Conservation (phyloP, 176 grass and related monocot genomes). For the Oryza coarctata region DNA sequence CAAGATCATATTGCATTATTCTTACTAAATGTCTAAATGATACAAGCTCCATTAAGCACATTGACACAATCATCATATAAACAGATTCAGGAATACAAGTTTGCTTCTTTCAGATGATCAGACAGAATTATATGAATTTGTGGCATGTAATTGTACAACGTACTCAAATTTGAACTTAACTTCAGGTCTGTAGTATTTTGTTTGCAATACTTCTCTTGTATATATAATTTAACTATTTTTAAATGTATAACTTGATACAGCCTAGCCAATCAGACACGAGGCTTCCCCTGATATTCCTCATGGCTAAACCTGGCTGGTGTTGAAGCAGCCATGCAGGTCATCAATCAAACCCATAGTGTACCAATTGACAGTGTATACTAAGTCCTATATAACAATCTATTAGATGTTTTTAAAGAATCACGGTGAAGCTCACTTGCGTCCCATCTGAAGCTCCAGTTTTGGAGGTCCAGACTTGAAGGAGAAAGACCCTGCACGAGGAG, state of each 20-base stretch:
- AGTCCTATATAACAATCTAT: background rate
- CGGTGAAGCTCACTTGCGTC: conserved; percentile 73
- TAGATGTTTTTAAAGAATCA: conserved; percentile 1
- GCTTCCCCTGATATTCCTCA: conserved; percentile 14
- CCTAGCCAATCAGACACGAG: conserved; percentile 6
- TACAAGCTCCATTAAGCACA: background rate
- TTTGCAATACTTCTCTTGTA: background rate
- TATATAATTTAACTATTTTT: conserved; percentile 27
- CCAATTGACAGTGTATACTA: background rate
- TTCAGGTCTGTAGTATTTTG: conserved; percentile 7
- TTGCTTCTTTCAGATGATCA: background rate
- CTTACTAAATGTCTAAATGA: conserved; percentile 14
- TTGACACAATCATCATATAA: background rate
- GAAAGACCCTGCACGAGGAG: conserved; percentile 56
- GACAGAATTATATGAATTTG: background rate
- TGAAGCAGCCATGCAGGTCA: background rate
- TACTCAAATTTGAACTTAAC: conserved; percentile 10
- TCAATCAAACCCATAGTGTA: conserved; percentile 10
- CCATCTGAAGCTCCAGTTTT: conserved; percentile 97
- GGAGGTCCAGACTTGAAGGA: conserved; percentile 66
- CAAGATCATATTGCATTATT: background rate
- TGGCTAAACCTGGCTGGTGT: background rate
- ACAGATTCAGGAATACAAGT: background rate
- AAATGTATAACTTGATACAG: background rate
- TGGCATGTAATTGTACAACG: background rate